Base-by-base conservation (phyloP, 306 rosid species). In the Herpetospermum pedunculosum region DNA sequence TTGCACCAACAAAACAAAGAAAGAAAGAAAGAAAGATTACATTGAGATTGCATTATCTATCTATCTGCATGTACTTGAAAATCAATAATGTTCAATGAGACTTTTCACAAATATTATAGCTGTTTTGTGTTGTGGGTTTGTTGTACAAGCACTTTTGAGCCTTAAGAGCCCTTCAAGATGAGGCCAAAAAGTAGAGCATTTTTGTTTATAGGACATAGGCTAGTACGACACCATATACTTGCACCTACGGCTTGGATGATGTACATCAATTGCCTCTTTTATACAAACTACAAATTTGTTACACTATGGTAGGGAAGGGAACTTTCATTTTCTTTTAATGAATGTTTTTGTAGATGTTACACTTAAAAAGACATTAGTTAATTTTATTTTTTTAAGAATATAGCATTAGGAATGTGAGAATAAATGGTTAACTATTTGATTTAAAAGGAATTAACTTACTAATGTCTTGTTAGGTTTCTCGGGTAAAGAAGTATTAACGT, bases 31-130 rank as follows among this genome's bases (percentile, higher is more conserved):
- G 49, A 3, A 9, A 34, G 47, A 63, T 21, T 23, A 8, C 41
- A 35, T 10, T 63, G 67, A 29, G 67, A 58, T 58, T 60, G 69
- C 69, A 60, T 35, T n/a, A n/a, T n/a, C n/a, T 18, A 60, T 60
- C 43, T n/a, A 60, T 60, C 44, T 16, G 4, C 69, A 60, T 60
- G 69, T 60, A 60, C 69, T 60, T 60, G 32, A 65, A 65, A 65
- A n/a, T 62, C 46, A 62, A 62, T 62, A 8, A 62, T 62, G 46
- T 34, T 34, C 12, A 18, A 32, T 18, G 28, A 35, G 70, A 59
- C 41, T 59, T 59, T 59, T 59, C 23, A 30, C 67, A 59, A 30
- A 59, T 34, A n/a, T n/a, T n/a, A n/a, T n/a, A 54, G 3, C 54
- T 48, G 2, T 7, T 11, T 23, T 46, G 50, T 53, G 37, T 34